Conservation (phyloP, 179 eudicot genomes). For the Camellia oleifera region DNA sequence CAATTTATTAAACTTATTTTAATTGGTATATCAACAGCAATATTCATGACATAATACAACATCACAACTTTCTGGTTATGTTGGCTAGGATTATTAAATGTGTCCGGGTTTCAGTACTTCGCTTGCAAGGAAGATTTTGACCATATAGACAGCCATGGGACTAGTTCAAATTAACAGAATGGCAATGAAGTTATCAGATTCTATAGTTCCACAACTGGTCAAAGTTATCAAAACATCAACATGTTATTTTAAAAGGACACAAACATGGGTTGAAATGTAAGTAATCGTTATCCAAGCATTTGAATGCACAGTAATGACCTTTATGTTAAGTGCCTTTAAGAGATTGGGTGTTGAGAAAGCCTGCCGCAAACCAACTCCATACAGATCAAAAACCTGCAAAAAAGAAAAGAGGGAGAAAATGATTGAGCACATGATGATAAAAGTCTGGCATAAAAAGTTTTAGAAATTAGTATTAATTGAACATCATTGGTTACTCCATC, state of each 20-base stretch:
- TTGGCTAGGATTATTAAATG: background rate
- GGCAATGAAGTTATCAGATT: background rate
- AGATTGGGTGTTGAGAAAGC: constrained; percentile 62
- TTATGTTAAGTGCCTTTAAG: constrained; percentile 51
- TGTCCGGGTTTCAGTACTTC: background rate
- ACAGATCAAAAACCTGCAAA: constrained; percentile 66
- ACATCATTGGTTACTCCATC: background rate
- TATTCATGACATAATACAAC: background rate
- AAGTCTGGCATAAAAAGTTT: background rate
- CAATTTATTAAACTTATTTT: too few species aligned
- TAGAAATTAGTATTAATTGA: background rate
- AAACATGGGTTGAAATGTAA: background rate
- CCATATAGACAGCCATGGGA: background rate
- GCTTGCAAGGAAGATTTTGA: background rate
- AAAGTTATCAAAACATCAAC: background rate
- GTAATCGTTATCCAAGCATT: background rate
- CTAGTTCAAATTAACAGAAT: background rate
- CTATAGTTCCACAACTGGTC: background rate
- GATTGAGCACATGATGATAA: constrained; percentile 3
- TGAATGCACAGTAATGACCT: constrained; percentile 41
- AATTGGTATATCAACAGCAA: background rate
- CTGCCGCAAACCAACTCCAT: constrained; percentile 75
- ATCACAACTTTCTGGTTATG: background rate
- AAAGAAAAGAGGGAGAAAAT: constrained; percentile 8
- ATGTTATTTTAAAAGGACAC: background rate